phyloP scores from a whole-genome alignment of 1,284 basidiomycete genomes.

The Coriolopsis trogii region DNA sequence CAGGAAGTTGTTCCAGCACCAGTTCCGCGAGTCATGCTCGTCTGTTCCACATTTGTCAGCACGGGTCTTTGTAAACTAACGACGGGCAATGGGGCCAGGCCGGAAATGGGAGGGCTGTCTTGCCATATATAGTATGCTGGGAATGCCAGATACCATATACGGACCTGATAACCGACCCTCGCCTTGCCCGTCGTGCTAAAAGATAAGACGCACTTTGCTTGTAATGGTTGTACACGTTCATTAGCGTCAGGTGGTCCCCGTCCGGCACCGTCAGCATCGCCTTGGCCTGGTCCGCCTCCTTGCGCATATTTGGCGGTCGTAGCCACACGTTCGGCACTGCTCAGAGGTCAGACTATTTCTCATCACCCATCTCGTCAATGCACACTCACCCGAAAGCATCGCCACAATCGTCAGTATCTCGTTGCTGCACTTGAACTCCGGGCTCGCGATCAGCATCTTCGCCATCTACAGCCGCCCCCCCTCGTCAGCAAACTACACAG shows the following conservation, averaged over 20 bases:
- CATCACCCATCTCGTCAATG: neutral
- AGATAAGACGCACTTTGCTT: conserved; percentile 68
- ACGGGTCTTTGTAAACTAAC: no score
- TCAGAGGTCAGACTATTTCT: neutral
- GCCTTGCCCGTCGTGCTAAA: no score
- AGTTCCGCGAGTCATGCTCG: conserved; percentile 77
- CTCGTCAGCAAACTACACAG: neutral
- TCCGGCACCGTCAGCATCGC: conserved; percentile 89
- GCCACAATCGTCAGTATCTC: conserved; percentile 95
- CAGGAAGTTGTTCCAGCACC: conserved; percentile 95
- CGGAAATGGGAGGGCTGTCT: no score
- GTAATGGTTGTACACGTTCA: conserved; percentile 97
- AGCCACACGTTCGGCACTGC: conserved; percentile 93
- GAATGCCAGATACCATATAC: no score
- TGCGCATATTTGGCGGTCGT: conserved; percentile 85
- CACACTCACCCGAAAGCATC: conserved; percentile 83
- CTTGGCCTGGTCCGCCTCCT: conserved; percentile 93
- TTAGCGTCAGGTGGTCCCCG: conserved; percentile 92
- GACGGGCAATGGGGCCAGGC: no score
- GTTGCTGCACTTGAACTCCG: conserved; percentile 95
- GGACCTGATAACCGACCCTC: no score
- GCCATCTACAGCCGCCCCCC: conserved; percentile 57
- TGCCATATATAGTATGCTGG: no score
- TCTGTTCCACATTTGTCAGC: conserved; percentile 54
- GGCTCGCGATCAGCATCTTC: conserved; percentile 93